Conservation (phyloP, 208 protist genomes). For the Borovskyia barvae region DNA sequence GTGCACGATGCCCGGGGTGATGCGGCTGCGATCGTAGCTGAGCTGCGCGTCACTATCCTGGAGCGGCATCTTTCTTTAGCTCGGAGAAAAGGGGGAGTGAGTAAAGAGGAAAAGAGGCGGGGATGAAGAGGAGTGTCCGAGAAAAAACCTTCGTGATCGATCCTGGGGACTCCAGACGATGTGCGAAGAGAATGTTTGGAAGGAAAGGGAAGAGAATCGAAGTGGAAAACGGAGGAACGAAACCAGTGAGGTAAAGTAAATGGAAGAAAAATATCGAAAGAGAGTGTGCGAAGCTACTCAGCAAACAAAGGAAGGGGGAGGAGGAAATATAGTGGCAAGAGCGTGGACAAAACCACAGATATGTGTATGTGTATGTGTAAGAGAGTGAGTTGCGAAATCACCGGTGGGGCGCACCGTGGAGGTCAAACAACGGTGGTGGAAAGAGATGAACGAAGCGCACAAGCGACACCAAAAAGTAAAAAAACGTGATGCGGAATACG, state of each 20-base stretch:
- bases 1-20: conserved; percentile 34
- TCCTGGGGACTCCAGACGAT: background rate
- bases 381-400: too few relatives aligned
- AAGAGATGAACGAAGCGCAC: too few relatives aligned
- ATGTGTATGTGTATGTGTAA: too few relatives aligned
- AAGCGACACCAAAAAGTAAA: too few relatives aligned
- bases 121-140: background rate
- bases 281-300: too few relatives aligned
- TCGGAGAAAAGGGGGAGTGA: background rate
- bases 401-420: too few relatives aligned
- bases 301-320: too few relatives aligned
- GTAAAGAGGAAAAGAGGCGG: background rate
- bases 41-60: conserved; percentile 11
- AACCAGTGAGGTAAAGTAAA: background rate
- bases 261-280: background rate
- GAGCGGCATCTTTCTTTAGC: conserved; percentile 10
- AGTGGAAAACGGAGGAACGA: background rate
- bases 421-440: too few relatives aligned
- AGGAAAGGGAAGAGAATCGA: background rate
- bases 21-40: conserved; percentile 28
- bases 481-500: too few relatives aligned
- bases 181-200: background rate
- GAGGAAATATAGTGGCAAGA: too few relatives aligned
- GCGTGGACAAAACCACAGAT: too few relatives aligned
- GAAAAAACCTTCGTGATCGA: background rate